phyloP scores from a whole-genome alignment of 2,329 filamentous ascomycete genomes.

The Xylaria sp. region DNA sequence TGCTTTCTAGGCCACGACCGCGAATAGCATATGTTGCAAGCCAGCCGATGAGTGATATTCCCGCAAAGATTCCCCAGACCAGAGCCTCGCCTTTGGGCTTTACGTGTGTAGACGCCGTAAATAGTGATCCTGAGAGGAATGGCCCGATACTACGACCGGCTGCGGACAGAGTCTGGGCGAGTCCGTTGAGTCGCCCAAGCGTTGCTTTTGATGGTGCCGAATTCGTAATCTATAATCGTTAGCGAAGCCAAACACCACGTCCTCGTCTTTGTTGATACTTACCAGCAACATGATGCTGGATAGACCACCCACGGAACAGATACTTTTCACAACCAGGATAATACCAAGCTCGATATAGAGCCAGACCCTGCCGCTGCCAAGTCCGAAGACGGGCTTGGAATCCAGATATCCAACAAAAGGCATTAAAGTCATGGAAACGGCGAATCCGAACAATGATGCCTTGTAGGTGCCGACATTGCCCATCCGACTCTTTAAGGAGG shows the following conservation, averaged over 20 bases:
- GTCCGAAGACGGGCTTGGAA: slow-evolving; percentile 48
- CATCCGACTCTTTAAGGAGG: slow-evolving; percentile 67
- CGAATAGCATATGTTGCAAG: slow-evolving; percentile 72
- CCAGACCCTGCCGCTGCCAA: slow-evolving; percentile 60
- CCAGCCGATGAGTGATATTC: slow-evolving; percentile 75
- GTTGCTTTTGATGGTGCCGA: slow-evolving; percentile 80
- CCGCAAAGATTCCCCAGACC: slow-evolving; percentile 83
- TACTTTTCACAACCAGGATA: slow-evolving; percentile 80
- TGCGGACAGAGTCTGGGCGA: slow-evolving; percentile 89
- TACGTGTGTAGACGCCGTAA: slow-evolving; percentile 69
- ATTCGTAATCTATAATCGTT: slow-evolving; percentile 66
- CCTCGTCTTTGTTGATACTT: slow-evolving; percentile 33
- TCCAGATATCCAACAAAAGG: slow-evolving; percentile 81
- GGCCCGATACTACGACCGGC: slow-evolving; percentile 84
- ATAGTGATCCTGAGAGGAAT: slow-evolving; percentile 80
- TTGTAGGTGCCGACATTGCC: slow-evolving; percentile 86
- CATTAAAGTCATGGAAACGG: slow-evolving; percentile 78
- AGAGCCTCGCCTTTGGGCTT: slow-evolving; percentile 76
- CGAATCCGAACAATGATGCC: slow-evolving; percentile 70
- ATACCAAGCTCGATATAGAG: slow-evolving; percentile 76
- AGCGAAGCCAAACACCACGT: background rate
- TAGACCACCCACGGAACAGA: slow-evolving; percentile 81
- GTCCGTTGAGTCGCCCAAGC: slow-evolving; percentile 83
- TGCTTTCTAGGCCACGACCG: slow-evolving; percentile 56
- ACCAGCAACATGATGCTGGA: slow-evolving; percentile 85